Conservation (phyloP, 2,329 filamentous ascomycete genomes). For the Fusarium praegraminearum region DNA sequence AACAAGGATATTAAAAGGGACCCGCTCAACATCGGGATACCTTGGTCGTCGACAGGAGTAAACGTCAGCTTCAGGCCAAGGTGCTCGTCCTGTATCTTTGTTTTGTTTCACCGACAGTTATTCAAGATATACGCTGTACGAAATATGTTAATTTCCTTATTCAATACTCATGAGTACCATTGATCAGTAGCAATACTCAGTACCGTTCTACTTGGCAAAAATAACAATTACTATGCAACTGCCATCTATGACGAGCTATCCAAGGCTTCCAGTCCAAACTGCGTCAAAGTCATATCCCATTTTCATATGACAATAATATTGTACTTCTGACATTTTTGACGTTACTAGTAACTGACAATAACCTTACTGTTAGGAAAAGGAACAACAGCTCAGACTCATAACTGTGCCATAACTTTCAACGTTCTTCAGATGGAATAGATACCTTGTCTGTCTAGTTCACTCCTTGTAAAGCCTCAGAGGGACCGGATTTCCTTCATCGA, state of each 20-base stretch:
- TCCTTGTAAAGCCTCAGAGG: too few species aligned
- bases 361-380: neutral
- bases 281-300: neutral
- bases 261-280: neutral
- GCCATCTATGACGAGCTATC: neutral
- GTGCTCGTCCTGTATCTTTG: neutral
- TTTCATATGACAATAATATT: neutral
- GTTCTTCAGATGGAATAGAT: neutral
- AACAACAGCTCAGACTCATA: neutral
- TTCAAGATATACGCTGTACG: neutral
- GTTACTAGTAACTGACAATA: neutral
- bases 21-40: neutral
- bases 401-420: neutral
- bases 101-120: neutral
- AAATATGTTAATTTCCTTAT: accelerated
- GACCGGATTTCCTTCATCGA: neutral
- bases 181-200: neutral
- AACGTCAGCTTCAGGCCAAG: neutral
- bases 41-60: neutral
- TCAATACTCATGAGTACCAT: neutral
- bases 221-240: neutral
- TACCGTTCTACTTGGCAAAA: neutral
- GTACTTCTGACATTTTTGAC: neutral
- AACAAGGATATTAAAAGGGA: neutral
- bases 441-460: neutral